Conservation (phyloP, 2,329 filamentous ascomycete genomes). For the Raffaelea albimanens region DNA sequence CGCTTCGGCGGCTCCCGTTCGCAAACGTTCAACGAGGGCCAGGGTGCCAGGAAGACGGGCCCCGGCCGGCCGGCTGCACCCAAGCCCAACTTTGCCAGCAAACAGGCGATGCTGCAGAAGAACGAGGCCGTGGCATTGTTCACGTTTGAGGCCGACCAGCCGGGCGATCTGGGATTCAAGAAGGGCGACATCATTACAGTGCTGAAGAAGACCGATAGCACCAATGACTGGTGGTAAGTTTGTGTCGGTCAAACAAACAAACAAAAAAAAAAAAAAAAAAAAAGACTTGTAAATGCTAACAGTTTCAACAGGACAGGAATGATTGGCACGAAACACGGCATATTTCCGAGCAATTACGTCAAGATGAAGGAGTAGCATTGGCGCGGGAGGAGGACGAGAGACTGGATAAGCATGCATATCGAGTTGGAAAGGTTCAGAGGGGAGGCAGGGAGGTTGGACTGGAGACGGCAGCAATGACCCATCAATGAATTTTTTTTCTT, state of each 20-base stretch:
- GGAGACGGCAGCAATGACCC: too few species aligned
- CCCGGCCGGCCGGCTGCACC: conserved; percentile 77
- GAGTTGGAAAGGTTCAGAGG: too few species aligned
- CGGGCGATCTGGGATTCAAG: conserved; percentile 88
- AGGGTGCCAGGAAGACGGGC: conserved; percentile 35
- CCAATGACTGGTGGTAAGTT: conserved; percentile 86
- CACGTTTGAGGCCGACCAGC: conserved; percentile 89
- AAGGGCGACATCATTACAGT: conserved; percentile 97
- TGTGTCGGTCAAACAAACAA: too few species aligned
- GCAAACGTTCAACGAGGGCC: conserved; percentile 36
- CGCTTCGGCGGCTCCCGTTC: conserved; percentile 33
- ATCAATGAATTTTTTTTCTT: too few species aligned
- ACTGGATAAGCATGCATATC: too few species aligned
- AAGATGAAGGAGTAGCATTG: conserved; percentile 60
- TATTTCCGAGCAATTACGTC: conserved; percentile 81
- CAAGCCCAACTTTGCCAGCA: conserved; percentile 70
- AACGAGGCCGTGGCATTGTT: conserved; percentile 88
- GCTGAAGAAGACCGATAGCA: conserved; percentile 85
- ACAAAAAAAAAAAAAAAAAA: too few species aligned
- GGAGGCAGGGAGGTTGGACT: too few species aligned
- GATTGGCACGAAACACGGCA: conserved; percentile 75
- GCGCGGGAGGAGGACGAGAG: too few species aligned
- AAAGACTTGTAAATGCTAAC: too few species aligned
- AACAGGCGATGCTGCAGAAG: conserved; percentile 45
- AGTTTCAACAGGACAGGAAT: conserved; percentile 62